A percentile compares a stretch with the other conserved stretches of the same genome.
These are phyloP conservation scores for Nidula niveotomentosa DNA, from an alignment of 1,284 basidiomycete genomes.

Conservation along the genomic window DNA sequence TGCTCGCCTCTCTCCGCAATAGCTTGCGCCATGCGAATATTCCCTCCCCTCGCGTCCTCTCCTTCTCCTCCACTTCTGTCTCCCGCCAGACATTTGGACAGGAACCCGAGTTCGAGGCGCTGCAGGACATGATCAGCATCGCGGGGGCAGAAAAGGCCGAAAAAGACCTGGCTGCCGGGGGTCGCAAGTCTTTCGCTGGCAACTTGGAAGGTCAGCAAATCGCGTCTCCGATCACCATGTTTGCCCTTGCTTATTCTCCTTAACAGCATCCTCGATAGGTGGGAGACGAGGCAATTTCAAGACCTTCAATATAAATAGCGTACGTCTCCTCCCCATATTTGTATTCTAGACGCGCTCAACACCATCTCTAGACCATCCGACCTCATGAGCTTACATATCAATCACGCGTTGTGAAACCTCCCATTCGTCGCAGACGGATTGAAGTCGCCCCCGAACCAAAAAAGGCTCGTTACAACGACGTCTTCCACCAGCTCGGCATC, in stretches of 20 bases:
- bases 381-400: conserved; percentile 46
- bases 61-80: conserved; percentile 6
- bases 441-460: conserved; percentile 50
- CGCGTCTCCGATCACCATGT: too few relatives aligned
- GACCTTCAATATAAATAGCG: conserved; percentile 16
- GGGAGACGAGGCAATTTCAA: conserved; percentile 9
- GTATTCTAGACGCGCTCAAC: conserved; percentile 2
- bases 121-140: background rate
- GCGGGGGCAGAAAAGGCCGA: background rate
- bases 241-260: too few relatives aligned
- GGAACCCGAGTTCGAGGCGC: background rate
- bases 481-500: conserved; percentile 65
- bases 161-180: background rate
- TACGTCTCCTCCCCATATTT: conserved; percentile 8
- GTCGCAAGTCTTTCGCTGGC: background rate
- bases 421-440: conserved; percentile 20
- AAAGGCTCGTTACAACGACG: conserved; percentile 57
- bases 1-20: conserved; percentile 12
- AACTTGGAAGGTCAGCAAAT: too few relatives aligned
- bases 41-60: conserved; percentile 2
- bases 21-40: conserved; percentile 3
- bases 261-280: too few relatives aligned
- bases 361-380: conserved; percentile 34
- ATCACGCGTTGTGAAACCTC: conserved; percentile 26
- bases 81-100: background rate